Evolutionary conservation across 805 yeast genomes (phyloP).

Genomic region (Saccharomycopsis malanga): DNA sequence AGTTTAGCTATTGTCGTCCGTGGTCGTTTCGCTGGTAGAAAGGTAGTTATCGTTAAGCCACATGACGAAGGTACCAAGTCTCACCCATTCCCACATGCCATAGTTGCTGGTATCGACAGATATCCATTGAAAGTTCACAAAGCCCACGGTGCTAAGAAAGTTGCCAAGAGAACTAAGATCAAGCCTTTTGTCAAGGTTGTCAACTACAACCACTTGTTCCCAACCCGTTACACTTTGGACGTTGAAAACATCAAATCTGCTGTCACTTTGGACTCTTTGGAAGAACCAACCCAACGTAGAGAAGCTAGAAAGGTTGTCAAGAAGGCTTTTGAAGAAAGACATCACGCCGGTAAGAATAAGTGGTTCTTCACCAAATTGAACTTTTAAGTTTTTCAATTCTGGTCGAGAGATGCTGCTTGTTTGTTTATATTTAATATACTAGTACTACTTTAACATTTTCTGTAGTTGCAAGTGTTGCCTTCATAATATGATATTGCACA

Average conservation of each 20-base stretch:
- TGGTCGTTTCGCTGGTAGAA: slow-evolving; percentile 99
- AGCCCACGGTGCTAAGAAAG: slow-evolving; percentile 91
- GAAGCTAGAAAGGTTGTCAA: slow-evolving; percentile 98
- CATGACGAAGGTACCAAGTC: slow-evolving; percentile 98
- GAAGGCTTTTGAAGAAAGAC: slow-evolving; percentile 99
- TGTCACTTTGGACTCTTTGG: slow-evolving; percentile 88
- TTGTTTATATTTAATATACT: background rate
- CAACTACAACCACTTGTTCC: slow-evolving; percentile 99
- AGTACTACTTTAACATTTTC: background rate
- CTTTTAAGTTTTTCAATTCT: slow-evolving; percentile 46
- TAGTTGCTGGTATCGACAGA: slow-evolving; percentile 99
- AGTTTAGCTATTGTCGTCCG: slow-evolving; percentile 98
- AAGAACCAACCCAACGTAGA: slow-evolving; percentile 96
- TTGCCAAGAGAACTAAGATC: slow-evolving; percentile 94
- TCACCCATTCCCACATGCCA: slow-evolving; percentile 98
- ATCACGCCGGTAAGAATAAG: slow-evolving; percentile 99
- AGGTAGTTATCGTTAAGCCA: slow-evolving; percentile 97
- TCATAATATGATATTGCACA: no score
- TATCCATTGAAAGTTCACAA: slow-evolving; percentile 96
- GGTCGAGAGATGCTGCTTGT: background rate
- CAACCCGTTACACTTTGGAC: slow-evolving; percentile 98
- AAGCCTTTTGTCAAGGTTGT: slow-evolving; percentile 98
- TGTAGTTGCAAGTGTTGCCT: no score
- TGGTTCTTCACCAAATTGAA: slow-evolving; percentile 99
- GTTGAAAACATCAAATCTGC: slow-evolving; percentile 90